phyloP scores from a whole-genome alignment of 2,329 filamentous ascomycete species.

The Penicillium sp. region DNA sequence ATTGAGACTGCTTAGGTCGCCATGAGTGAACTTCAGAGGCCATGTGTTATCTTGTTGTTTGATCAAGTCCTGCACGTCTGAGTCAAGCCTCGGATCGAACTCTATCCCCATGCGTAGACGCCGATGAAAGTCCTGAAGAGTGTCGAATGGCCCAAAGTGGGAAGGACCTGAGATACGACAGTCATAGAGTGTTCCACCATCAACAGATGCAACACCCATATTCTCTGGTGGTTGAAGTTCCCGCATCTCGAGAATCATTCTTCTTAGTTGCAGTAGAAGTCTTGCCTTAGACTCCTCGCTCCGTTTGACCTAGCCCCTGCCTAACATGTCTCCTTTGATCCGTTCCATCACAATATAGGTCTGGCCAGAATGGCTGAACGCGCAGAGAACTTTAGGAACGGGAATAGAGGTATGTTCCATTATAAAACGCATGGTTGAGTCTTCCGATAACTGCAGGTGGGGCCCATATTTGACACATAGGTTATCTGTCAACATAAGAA shows the following conservation, averaged over 20 bases:
- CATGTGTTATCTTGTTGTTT: slow-evolving; percentile 35
- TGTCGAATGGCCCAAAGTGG: slow-evolving; percentile 42
- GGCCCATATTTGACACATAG: slow-evolving; percentile 45
- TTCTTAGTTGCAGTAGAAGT: slow-evolving; percentile 42
- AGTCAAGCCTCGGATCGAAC: slow-evolving; percentile 33
- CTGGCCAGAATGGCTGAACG: slow-evolving; percentile 38
- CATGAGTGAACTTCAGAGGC: slow-evolving; percentile 49
- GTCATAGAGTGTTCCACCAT: slow-evolving; percentile 43
- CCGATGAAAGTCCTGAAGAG: slow-evolving; percentile 45
- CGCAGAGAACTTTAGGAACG: slow-evolving; percentile 46
- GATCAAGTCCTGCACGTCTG: slow-evolving; percentile 44
- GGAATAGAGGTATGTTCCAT: slow-evolving; percentile 47
- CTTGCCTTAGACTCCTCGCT: slow-evolving; percentile 42
- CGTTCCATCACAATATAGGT: slow-evolving; percentile 52
- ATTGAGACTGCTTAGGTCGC: slow-evolving; percentile 46
- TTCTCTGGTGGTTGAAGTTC: slow-evolving; percentile 35
- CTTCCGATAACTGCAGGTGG: slow-evolving; percentile 39
- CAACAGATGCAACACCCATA: slow-evolving; percentile 39
- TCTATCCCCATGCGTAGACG: slow-evolving; percentile 43
- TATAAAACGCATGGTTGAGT: slow-evolving; percentile 45
- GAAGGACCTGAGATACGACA: slow-evolving; percentile 36
- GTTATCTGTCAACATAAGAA: slow-evolving; percentile 38
- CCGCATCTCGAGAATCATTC: slow-evolving; percentile 40
- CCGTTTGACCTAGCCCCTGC: slow-evolving; percentile 38
- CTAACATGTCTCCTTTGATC: slow-evolving; percentile 46